A percentile compares a stretch with the other conserved stretches of the same genome.
These are phyloP conservation scores for Botrytis hyacinthi DNA, from an alignment of 2,329 filamentous ascomycete genomes.

Conservation along the genomic window DNA sequence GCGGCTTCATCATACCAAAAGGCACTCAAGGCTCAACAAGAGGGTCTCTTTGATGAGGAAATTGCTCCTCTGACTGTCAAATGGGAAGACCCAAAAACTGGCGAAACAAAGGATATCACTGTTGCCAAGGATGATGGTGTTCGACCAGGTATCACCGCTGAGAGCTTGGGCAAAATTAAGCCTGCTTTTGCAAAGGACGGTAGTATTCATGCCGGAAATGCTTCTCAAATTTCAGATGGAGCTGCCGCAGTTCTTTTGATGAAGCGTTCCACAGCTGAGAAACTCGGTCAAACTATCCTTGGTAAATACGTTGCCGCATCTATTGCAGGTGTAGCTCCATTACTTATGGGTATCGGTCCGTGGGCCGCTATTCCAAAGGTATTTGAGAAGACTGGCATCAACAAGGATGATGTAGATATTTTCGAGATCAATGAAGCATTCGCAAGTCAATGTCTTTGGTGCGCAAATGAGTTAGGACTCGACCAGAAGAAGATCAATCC, in stretches of 20 bases:
- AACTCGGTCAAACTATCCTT: slow-evolving; percentile 81
- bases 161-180: slow-evolving; percentile 87
- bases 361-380: slow-evolving; percentile 95
- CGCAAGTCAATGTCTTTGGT: slow-evolving; percentile 92
- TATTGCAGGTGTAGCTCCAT: slow-evolving; percentile 83
- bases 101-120: slow-evolving; percentile 78
- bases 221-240: slow-evolving; percentile 91
- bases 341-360: slow-evolving; percentile 94
- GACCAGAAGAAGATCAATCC: slow-evolving; percentile 89
- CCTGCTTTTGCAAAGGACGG: slow-evolving; percentile 90
- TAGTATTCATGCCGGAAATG: slow-evolving; percentile 93
- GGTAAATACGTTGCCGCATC: slow-evolving; percentile 89
- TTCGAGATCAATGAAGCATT: slow-evolving; percentile 99
- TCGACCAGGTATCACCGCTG: slow-evolving; percentile 77
- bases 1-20: slow-evolving; percentile 92
- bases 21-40: slow-evolving; percentile 78
- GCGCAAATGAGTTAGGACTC: slow-evolving; percentile 80
- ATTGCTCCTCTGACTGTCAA: slow-evolving; percentile 84
- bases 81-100: slow-evolving; percentile 86
- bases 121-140: slow-evolving; percentile 87
- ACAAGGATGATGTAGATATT: slow-evolving; percentile 89
- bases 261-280: slow-evolving; percentile 87
- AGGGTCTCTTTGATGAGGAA: slow-evolving; percentile 89
- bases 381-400: slow-evolving; percentile 81
- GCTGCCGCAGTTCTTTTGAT: slow-evolving; percentile 94